These are phyloP conservation scores for Camellia sinensis DNA, from an alignment of 148 eudicot species.

Conservation along the genomic window DNA sequence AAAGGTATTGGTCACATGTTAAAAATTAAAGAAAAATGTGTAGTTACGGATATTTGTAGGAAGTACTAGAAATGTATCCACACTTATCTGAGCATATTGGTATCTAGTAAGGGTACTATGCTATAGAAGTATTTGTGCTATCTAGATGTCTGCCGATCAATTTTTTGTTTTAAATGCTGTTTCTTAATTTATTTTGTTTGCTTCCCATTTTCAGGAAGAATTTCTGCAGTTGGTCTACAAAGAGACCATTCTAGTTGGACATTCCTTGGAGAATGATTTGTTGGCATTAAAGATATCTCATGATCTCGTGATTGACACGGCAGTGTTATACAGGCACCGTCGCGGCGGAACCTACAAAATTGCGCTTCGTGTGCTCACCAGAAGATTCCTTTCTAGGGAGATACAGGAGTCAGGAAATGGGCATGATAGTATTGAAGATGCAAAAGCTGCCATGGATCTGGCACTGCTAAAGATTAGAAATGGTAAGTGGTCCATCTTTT, in stretches of 20 bases:
- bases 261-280: conserved; percentile 92
- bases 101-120: too few relatives aligned
- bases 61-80: too few relatives aligned
- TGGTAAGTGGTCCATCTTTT: conserved; percentile 46
- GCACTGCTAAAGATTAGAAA: conserved; percentile 73
- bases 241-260: conserved; percentile 90
- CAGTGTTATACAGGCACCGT: conserved; percentile 81
- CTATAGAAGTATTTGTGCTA: too few relatives aligned
- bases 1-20: too few relatives aligned
- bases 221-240: conserved; percentile 70
- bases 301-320: conserved; percentile 78
- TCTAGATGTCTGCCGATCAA: too few relatives aligned
- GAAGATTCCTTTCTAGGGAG: conserved; percentile 72
- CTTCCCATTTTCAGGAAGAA: conserved; percentile 58
- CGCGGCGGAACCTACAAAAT: conserved; percentile 79
- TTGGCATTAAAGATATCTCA: conserved; percentile 77
- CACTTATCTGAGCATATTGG: too few relatives aligned
- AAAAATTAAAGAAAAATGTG: too few relatives aligned
- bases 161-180: not conserved
- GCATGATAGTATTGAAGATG: conserved; percentile 96
- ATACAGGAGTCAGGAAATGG: conserved; percentile 89
- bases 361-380: conserved; percentile 80
- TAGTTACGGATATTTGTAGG: too few relatives aligned
- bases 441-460: conserved; percentile 81
- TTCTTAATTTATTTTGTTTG: conserved; percentile 1